Conservation (phyloP, 768 basidiomycete genomes). For the Scleroderma bovista region DNA sequence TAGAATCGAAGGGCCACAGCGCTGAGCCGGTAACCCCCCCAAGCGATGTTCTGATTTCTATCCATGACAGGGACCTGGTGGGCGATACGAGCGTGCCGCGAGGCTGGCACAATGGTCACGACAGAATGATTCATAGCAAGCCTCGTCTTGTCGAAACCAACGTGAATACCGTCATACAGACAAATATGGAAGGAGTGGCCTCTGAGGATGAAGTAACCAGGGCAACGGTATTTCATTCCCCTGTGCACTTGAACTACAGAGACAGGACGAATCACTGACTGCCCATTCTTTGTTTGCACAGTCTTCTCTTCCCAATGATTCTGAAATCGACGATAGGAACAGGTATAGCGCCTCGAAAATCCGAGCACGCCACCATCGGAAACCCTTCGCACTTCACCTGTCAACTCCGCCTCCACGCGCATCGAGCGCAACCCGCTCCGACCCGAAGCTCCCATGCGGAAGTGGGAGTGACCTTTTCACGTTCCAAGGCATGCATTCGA, state of each 20-base stretch:
- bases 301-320: slow-evolving; percentile 16
- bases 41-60: slow-evolving; percentile 10
- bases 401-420: slow-evolving; percentile 7
- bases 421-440: slow-evolving; percentile 10
- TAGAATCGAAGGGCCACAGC: slow-evolving; percentile 16
- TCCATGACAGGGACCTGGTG: slow-evolving; percentile 8
- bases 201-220: slow-evolving; percentile 16
- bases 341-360: slow-evolving; percentile 8
- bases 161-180: not conserved
- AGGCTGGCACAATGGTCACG: slow-evolving; percentile 10
- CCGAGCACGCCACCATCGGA: slow-evolving; percentile 13
- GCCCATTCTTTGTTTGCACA: slow-evolving; percentile 9
- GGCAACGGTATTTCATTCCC: slow-evolving; percentile 19
- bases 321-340: slow-evolving; percentile 6
- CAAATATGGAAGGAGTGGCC: slow-evolving; percentile 12
- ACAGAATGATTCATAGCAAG: slow-evolving; percentile 1
- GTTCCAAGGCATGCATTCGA: slow-evolving; percentile 13
- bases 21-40: slow-evolving; percentile 18
- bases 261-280: slow-evolving; percentile 18
- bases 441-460: slow-evolving; percentile 4
- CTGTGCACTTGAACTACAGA: slow-evolving; percentile 5
- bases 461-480: slow-evolving; percentile 2
- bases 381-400: slow-evolving; percentile 19
- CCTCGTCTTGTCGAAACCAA: not conserved
- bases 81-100: slow-evolving; percentile 24